Evolutionary conservation across 352 stramenopile species (phyloP), one percentile per base, ranked within the genome.

Genomic region (Pythium rishiriense): DNA sequence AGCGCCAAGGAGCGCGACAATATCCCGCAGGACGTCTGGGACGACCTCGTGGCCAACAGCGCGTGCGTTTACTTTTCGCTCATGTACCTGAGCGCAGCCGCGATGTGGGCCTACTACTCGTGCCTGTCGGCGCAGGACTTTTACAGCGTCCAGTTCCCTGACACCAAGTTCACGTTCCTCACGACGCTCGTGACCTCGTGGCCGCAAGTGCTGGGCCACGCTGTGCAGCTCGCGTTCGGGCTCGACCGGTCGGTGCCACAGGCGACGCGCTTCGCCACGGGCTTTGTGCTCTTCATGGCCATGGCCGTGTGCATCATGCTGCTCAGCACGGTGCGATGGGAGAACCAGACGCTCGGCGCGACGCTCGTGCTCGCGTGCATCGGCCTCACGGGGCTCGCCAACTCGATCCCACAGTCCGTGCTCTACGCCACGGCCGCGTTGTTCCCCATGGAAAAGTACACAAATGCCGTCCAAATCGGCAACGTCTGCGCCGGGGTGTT

Each of bases 41-140:
- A 87, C 42, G 77, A 90, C 47, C 75, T 90, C 41, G 51, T 76
- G 53, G 57, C 78, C 64, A 72, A 86, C 59, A 68, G 81, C 52
- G 50, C 55, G 21, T 78, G 70, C 25, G 79, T 92, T 47, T 90
- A 87, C 73, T 86, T 72, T 53, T 73, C 70, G 62, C 68, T 90
- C 72, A 81, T 85, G 68, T 92, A 90, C 68, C 66, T 92, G 6
- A 89, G 88, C 46, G 79, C 70, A 22, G 82, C 83, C 2, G 79
- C 89, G 29, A 69, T 92, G 26, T 92, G 83, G 81, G 77, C 79
- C 19, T 90, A 85, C 71, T 88, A 88, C 63, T 89, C 79, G 69
- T 92, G 81, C 50, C 65, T 92, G 42, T 89, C 79, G 48, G 79
- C 79, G 0, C 79, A 90, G 24, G 73, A 88, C 54, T 92, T 85